These are phyloP conservation scores for Coemansia biformis DNA, from an alignment of 192 early-diverging fungal genomes.

Conservation along the genomic window DNA sequence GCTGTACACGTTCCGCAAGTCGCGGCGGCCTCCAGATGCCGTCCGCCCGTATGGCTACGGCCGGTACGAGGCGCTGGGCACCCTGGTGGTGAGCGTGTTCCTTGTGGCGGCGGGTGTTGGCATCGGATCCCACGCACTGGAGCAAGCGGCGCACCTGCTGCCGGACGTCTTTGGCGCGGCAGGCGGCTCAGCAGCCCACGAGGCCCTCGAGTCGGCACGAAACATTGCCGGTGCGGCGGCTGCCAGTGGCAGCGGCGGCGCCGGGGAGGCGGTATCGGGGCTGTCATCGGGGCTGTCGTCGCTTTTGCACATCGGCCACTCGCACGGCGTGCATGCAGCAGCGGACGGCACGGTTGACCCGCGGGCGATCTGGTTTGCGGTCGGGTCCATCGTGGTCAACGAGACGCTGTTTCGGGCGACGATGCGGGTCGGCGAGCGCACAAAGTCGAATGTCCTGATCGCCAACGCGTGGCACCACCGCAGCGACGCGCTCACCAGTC, in stretches of 20 bases:
- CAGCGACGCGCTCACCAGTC: constrained; percentile 64
- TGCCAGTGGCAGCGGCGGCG: constrained; percentile 4
- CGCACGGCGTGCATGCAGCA: constrained; percentile 22
- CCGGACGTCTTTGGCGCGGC: constrained; percentile 11
- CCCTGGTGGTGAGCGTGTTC: constrained; percentile 60
- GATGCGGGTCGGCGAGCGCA: constrained; percentile 57
- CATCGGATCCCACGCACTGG: constrained; percentile 63
- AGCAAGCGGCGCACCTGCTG: constrained; percentile 45
- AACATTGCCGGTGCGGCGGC: constrained; percentile 4
- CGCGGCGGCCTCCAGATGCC: constrained; percentile 56
- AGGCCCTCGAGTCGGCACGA: constrained; percentile 10
- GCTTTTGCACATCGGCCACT: constrained; percentile 22
- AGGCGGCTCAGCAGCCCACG: constrained; percentile 4
- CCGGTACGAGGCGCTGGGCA: constrained; percentile 61
- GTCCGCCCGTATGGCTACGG: constrained; percentile 69
- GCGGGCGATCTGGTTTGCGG: constrained; percentile 67
- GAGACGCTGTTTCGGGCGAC: constrained; percentile 72
- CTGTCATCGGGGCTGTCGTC: constrained; percentile 19
- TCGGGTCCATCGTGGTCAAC: constrained; percentile 63
- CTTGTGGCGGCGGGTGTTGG: constrained; percentile 62
- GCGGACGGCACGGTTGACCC: constrained; percentile 47
- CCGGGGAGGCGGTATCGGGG: no score
- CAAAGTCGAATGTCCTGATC: constrained; percentile 65
- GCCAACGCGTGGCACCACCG: constrained; percentile 90
- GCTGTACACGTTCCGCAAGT: constrained; percentile 68